These are phyloP conservation scores for Talaromyces piceae DNA, from an alignment of 2,329 filamentous ascomycete species.

Conservation along the genomic window DNA sequence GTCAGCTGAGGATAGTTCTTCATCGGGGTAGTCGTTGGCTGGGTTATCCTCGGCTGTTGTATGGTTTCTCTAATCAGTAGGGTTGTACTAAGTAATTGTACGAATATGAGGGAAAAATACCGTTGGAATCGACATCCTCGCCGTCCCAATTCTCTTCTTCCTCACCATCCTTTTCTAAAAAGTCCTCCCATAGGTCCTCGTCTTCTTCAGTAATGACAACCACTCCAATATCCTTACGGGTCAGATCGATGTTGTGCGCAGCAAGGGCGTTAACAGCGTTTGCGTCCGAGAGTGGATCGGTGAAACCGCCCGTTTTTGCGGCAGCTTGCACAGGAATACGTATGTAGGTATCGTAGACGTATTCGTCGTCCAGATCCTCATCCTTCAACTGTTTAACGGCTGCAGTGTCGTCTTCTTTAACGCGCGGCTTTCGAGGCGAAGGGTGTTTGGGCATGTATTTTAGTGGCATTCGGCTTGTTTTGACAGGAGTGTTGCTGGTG, in stretches of 20 bases:
- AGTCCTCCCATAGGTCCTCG: slow-evolving; percentile 51
- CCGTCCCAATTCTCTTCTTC: slow-evolving; percentile 50
- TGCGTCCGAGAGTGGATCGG: slow-evolving; percentile 26
- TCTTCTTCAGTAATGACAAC: slow-evolving; percentile 37
- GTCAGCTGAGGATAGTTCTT: slow-evolving; percentile 42
- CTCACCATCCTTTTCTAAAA: slow-evolving; percentile 47
- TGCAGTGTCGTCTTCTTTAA: slow-evolving; percentile 11
- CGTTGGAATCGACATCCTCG: slow-evolving; percentile 58
- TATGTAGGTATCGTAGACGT: slow-evolving; percentile 57
- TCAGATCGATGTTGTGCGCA: slow-evolving; percentile 22
- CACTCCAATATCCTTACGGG: slow-evolving; percentile 31
- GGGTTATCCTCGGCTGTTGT: slow-evolving; percentile 42
- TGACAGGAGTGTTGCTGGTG: slow-evolving; percentile 14
- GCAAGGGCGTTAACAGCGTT: slow-evolving; percentile 20
- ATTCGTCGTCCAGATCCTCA: slow-evolving; percentile 43
- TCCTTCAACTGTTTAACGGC: slow-evolving; percentile 22
- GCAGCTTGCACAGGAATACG: slow-evolving; percentile 37
- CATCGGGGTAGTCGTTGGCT: slow-evolving; percentile 45
- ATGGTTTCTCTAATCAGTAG: not conserved
- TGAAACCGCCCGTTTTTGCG: slow-evolving; percentile 17
- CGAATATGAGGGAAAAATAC: slow-evolving; percentile 24
- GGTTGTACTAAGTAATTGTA: slow-evolving; percentile 1
- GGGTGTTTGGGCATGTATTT: slow-evolving; percentile 32
- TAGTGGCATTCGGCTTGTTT: slow-evolving; percentile 18
- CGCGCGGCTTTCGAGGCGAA: slow-evolving; percentile 13